Conservation (phyloP, 1,284 basidiomycete species). For the Ustilago trichophora region DNA sequence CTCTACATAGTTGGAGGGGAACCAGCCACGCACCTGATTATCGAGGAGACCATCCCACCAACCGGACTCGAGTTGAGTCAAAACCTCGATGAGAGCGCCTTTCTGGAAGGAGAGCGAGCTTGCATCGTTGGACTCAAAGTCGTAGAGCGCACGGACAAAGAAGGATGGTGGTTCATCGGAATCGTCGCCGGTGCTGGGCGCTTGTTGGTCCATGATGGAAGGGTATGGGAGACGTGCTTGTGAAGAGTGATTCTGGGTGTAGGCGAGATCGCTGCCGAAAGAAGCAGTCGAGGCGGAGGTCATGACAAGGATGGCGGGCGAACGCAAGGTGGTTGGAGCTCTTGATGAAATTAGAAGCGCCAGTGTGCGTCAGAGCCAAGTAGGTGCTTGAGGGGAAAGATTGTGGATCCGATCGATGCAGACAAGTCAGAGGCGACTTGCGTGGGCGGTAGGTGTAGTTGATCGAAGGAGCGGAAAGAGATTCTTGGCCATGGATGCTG, state of each 20-base stretch:
- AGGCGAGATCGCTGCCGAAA: background rate
- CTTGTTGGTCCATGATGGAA: constrained; percentile 4
- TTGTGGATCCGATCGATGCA: too few relatives aligned
- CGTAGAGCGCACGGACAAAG: constrained; percentile 91
- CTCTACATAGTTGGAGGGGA: constrained; percentile 93
- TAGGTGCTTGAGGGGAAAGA: too few relatives aligned
- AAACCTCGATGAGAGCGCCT: constrained; percentile 91
- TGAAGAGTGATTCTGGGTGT: background rate
- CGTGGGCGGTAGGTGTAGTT: too few relatives aligned
- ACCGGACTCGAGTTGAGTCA: constrained; percentile 87
- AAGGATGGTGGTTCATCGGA: constrained; percentile 68
- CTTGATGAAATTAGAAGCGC: too few relatives aligned
- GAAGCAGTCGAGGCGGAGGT: constrained; percentile 28
- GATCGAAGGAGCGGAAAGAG: too few relatives aligned
- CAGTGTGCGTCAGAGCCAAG: too few relatives aligned
- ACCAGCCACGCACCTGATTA: constrained; percentile 79
- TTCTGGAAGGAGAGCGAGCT: constrained; percentile 87
- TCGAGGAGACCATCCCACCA: constrained; percentile 98
- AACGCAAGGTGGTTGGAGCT: too few relatives aligned
- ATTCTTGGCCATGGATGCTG: too few relatives aligned
- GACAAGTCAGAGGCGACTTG: too few relatives aligned
- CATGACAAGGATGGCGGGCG: too few relatives aligned
- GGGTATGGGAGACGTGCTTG: constrained; percentile 10
- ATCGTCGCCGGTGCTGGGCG: constrained; percentile 20
- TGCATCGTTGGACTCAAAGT: constrained; percentile 78